Conservation (phyloP, 2,329 filamentous ascomycete species). For the Canariomyces notabilis region DNA sequence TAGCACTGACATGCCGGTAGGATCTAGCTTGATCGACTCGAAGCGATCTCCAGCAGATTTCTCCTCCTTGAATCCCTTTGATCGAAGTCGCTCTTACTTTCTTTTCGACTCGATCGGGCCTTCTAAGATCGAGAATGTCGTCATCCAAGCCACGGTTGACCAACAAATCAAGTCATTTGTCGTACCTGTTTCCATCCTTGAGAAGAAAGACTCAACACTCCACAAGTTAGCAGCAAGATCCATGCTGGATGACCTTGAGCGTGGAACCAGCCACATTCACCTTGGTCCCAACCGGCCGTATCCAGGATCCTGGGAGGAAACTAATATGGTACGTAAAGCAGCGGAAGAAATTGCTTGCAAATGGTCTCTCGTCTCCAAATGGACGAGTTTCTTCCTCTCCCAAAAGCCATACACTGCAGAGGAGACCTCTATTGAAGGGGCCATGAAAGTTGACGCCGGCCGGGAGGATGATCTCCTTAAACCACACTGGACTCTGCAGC, state of each 20-base stretch:
- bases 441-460: too few species aligned
- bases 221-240: constrained; percentile 17
- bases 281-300: neutral
- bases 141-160: neutral
- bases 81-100: constrained; percentile 13
- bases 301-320: constrained; percentile 6
- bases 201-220: constrained; percentile 9
- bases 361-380: constrained; percentile 19
- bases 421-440: too few species aligned
- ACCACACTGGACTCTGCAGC: neutral
- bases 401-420: constrained; percentile 13
- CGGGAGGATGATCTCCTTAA: constrained; percentile 7
- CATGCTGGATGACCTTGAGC: constrained; percentile 18
- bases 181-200: constrained; percentile 8
- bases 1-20: neutral
- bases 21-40: constrained; percentile 4
- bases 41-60: constrained; percentile 15
- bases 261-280: constrained; percentile 13
- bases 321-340: constrained; percentile 2
- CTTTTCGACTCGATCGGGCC: constrained; percentile 3
- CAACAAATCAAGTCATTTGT: neutral
- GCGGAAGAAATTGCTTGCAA: constrained; percentile 17
- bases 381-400: constrained; percentile 19
- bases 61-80: constrained; percentile 12
- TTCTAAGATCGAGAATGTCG: constrained; percentile 1